phyloP scores from a whole-genome alignment of 2,329 filamentous ascomycete genomes.

The Diaporthe ilicicola region DNA sequence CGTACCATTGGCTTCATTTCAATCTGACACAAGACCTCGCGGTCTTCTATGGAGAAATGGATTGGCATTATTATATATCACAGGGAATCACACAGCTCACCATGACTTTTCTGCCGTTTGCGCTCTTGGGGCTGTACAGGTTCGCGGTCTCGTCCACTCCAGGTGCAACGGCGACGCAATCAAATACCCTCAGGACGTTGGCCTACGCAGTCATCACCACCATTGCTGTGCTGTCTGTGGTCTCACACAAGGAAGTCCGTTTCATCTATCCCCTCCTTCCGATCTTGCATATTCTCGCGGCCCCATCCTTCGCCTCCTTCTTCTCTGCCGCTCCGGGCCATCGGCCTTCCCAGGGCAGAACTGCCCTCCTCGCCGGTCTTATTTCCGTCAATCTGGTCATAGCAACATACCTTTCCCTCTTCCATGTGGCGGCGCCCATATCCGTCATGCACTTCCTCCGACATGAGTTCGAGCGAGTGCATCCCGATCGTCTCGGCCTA shows the following conservation, averaged over 20 bases:
- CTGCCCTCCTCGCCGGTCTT: slow-evolving; percentile 63
- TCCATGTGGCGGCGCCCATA: slow-evolving; percentile 84
- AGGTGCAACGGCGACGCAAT: slow-evolving; percentile 45
- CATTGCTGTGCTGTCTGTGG: slow-evolving; percentile 72
- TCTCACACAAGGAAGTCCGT: slow-evolving; percentile 95
- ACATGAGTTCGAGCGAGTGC: slow-evolving; percentile 70
- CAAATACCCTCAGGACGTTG: slow-evolving; percentile 61
- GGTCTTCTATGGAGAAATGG: slow-evolving; percentile 90
- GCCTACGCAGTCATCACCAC: slow-evolving; percentile 68
- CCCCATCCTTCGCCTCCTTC: slow-evolving; percentile 71
- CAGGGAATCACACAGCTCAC: slow-evolving; percentile 90
- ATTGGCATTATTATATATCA: slow-evolving; percentile 91
- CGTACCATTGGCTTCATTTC: slow-evolving; percentile 87
- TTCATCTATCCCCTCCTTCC: slow-evolving; percentile 95
- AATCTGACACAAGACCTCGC: slow-evolving; percentile 89
- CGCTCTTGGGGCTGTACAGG: slow-evolving; percentile 69
- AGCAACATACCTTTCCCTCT: slow-evolving; percentile 75
- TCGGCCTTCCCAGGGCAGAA: slow-evolving; percentile 49
- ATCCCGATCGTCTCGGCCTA: slow-evolving; percentile 52
- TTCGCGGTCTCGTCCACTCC: slow-evolving; percentile 48
- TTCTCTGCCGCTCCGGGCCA: slow-evolving; percentile 54
- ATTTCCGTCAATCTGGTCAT: slow-evolving; percentile 75
- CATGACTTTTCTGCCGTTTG: slow-evolving; percentile 84
- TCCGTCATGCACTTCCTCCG: slow-evolving; percentile 80
- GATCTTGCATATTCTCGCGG: slow-evolving; percentile 82